Base-by-base conservation (phyloP, 1,139 yeast genomes). In the Kodamaea arcana region DNA sequence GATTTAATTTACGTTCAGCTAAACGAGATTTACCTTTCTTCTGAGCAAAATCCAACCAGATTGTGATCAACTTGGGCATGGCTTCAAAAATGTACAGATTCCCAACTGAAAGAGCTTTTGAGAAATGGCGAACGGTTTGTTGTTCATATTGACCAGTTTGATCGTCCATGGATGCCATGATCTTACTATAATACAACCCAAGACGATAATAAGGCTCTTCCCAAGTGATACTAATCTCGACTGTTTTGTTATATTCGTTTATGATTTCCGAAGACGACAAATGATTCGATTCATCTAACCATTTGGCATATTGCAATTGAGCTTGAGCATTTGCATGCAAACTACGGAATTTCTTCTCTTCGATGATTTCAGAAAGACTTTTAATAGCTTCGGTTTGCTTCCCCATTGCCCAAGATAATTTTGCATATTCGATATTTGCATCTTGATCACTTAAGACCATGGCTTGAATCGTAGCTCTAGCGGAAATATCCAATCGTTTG, bases 271-370 rank as follows among this genome's bases (percentile, higher is more conserved):
- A 74, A 4, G 95, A 80, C 8, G 88, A 80, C 23, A 92, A 81
- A 53, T 87, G 94, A 34, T 88, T 92, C 0, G 97, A 85, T 31
- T 71, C 70, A 51, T 88, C 97, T 14, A 88, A 62, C 98, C 98
- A 94, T 41, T 79, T 77, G 0, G 97, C 87, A 52, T 86, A 86
- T 39, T 83, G 80, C 29, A 92, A 62, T 35, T 86, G 85, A 12
- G 78, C 75, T 28, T 69, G 63, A 2, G 86, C 74, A 32, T 63
- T 59, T 33, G 44, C 62, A 3, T 31, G 31, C 8, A 33, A 24
- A 15, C 37, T 42, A 29, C 44, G 44, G 37, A 50, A 49, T 12
- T 39, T 36, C 15, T 45, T 41, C 7, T 50, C 60, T 10, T 40
- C 37, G 4, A 60, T 44, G 36, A 77, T 58, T 44, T 74, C 69